Conservation (phyloP, 2,329 filamentous ascomycete genomes). For the Penicillium freii region DNA sequence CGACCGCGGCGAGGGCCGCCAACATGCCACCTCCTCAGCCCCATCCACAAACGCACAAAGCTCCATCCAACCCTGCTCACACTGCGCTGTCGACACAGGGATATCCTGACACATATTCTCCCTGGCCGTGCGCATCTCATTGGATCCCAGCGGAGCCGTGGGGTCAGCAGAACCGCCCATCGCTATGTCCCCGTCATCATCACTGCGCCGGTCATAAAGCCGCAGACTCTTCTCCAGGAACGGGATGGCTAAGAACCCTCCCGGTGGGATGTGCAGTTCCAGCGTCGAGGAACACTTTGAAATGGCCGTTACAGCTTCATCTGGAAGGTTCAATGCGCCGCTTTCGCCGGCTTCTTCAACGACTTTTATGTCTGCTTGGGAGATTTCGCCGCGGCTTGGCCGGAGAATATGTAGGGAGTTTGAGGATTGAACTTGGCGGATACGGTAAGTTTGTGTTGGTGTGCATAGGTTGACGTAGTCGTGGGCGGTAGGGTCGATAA, state of each 20-base stretch:
- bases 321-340: conserved; percentile 25
- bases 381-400: conserved; percentile 39
- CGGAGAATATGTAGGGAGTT: conserved; percentile 60
- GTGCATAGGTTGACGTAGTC: conserved; percentile 60
- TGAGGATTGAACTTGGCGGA: conserved; percentile 65
- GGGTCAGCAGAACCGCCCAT: conserved; percentile 20
- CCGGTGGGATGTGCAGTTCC: conserved; percentile 40
- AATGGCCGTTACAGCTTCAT: conserved; percentile 40
- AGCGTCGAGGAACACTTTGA: conserved; percentile 48
- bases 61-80: conserved; percentile 50
- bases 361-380: conserved; percentile 30
- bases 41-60: conserved; percentile 54
- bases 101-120: conserved; percentile 49
- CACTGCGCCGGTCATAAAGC: conserved; percentile 29
- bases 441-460: conserved; percentile 54
- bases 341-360: conserved; percentile 22
- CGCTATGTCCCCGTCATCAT: conserved; percentile 20
- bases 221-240: conserved; percentile 32
- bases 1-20: conserved; percentile 49
- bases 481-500: conserved; percentile 24
- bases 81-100: conserved; percentile 54
- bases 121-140: conserved; percentile 34
- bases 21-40: conserved; percentile 31
- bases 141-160: conserved; percentile 27
- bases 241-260: conserved; percentile 32